Percentiles rank a stretch among this genome's conserved stretches.
Evolutionary conservation across 2,329 filamentous ascomycete genomes (phyloP).

Genomic region (Penicillium sp.): DNA sequence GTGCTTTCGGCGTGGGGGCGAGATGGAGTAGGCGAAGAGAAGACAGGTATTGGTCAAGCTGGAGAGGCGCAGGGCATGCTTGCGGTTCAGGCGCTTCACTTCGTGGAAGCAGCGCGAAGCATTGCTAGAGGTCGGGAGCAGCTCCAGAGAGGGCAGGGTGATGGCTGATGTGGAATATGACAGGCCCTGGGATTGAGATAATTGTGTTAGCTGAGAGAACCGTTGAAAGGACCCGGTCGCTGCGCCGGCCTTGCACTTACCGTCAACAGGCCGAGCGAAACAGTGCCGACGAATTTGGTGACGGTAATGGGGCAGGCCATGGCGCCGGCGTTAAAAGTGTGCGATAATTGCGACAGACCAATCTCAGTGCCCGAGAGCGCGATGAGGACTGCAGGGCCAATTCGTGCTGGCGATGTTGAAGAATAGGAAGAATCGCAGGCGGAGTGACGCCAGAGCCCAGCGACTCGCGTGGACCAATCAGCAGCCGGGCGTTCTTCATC

Average conservation of each 20-base stretch:
- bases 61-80: constrained; percentile 65
- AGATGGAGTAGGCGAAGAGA: constrained; percentile 72
- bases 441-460: constrained; percentile 11
- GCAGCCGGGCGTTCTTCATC: constrained; percentile 12
- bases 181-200: constrained; percentile 61
- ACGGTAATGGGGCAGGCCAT: constrained; percentile 71
- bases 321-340: constrained; percentile 28
- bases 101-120: constrained; percentile 69
- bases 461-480: constrained; percentile 16
- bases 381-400: background rate
- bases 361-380: background rate
- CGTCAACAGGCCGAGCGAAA: constrained; percentile 82
- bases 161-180: constrained; percentile 79
- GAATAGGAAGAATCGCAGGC: background rate
- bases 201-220: constrained; percentile 17
- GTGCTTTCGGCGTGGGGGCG: constrained; percentile 71
- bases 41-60: constrained; percentile 69
- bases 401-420: background rate
- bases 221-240: constrained; percentile 5
- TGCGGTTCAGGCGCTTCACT: constrained; percentile 61
- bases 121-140: constrained; percentile 70
- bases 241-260: constrained; percentile 53
- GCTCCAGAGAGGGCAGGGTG: constrained; percentile 74
- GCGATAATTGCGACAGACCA: too few species aligned
- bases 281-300: constrained; percentile 89